Base-by-base conservation (phyloP, 1,139 yeast genomes). In the Magnusiomyces tetraspermus region DNA sequence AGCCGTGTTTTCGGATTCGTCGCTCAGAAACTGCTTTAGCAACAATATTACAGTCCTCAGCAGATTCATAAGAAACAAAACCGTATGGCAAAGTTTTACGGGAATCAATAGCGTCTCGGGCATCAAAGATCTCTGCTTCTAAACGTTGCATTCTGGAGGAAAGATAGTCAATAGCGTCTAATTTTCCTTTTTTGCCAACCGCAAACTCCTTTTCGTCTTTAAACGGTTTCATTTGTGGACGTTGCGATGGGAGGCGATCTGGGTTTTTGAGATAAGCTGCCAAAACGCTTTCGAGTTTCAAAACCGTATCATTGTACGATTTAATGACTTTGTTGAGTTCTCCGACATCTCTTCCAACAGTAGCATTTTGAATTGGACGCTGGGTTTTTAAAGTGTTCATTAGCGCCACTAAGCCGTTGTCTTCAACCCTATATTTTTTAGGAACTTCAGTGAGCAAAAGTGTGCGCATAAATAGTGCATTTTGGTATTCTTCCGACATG, bases 401-500 rank as follows among this genome's bases (percentile, higher is more conserved):
- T 3, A 67, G 57, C 15, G 53, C 53, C 13, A 53, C 53, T 22
- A 71, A 51, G 3, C 70, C 72, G 1, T 56, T 55, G 19, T 63
- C 63, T 11, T 23, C 19, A 1, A 67, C 58, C 1, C 65, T 60
- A 36, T 55, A 57, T 19, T 58, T 55, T 26, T 56, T 56, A 2
- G 73, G 68, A 11, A 71, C 53, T 52, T 71, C 72, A 4, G 66
- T 61, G 13, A 68, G 57, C 57, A 71, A 59, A 38, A 70, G 53
- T 0, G 75, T 68, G 15, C 74, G 60, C 57, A 65, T 62, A 49
- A 61, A 61, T 31, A 69, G 53, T 6, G 63, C 57, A 6, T 58
- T 54, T 51, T 63, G 68, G 51, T 67, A 70, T 41, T 61, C 63
- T 13, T 58, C 55, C 8, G 66, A 55, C 49, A 56, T 52, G 48